These are phyloP conservation scores for Fusarium circinatum DNA, from an alignment of 2,329 filamentous ascomycete genomes.

Conservation along the genomic window DNA sequence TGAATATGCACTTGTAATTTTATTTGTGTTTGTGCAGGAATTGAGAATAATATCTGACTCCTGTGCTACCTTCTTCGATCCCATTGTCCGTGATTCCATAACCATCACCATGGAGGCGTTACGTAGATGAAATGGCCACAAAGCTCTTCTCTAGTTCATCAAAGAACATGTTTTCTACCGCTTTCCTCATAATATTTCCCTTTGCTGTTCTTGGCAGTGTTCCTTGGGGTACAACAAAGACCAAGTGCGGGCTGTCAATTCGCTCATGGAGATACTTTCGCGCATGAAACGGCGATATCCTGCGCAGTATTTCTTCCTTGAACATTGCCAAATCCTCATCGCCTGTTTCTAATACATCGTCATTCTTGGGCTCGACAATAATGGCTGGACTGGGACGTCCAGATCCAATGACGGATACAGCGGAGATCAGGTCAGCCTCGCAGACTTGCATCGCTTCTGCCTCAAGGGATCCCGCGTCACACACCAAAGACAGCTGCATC, in stretches of 20 bases:
- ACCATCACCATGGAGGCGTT: rapidly evolving
- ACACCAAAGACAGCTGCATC: background rate
- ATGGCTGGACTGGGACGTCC: slow-evolving; percentile 5
- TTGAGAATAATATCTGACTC: too few species aligned
- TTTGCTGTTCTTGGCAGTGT: background rate
- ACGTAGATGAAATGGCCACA: background rate
- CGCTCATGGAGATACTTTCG: slow-evolving; percentile 2
- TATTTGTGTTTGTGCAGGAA: too few species aligned
- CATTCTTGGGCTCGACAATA: background rate
- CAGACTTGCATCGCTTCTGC: slow-evolving; percentile 11
- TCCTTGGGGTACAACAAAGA: background rate
- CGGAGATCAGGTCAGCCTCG: background rate
- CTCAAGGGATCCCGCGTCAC: slow-evolving; percentile 1
- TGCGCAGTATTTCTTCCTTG: background rate
- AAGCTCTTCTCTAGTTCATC: background rate
- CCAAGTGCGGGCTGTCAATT: background rate
- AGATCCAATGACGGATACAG: background rate
- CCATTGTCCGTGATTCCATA: rapidly evolving
- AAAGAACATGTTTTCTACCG: background rate
- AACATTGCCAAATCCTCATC: rapidly evolving
- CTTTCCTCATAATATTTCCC: slow-evolving; percentile 1
- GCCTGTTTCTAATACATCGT: background rate
- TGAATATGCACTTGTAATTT: rapidly evolving
- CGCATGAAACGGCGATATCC: background rate
- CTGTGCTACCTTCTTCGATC: background rate